Percentiles rank a stretch among this genome's conserved stretches.
These are phyloP conservation scores for Cyberlindnera saturnus DNA, from an alignment of 805 yeast genomes.

Conservation along the genomic window DNA sequence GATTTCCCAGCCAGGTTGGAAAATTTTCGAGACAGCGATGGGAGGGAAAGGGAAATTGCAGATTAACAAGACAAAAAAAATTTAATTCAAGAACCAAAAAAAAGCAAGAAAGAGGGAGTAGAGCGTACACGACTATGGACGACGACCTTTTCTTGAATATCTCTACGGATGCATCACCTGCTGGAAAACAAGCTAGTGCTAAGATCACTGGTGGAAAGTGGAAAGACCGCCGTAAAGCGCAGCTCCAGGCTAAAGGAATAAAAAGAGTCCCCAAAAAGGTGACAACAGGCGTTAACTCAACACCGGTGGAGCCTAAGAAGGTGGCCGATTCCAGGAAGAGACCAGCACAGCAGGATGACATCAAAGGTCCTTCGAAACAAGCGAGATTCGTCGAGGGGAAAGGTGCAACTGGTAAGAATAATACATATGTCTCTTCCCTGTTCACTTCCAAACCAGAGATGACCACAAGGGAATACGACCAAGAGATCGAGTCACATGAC, in stretches of 20 bases:
- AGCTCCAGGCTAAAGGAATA: slow-evolving; percentile 18
- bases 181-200: slow-evolving; percentile 17
- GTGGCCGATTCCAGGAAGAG: slow-evolving; percentile 3
- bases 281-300: slow-evolving; percentile 7
- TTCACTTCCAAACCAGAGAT: slow-evolving; percentile 65
- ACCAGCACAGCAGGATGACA: slow-evolving; percentile 11
- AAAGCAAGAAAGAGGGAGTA: no score
- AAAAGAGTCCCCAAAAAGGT: slow-evolving; percentile 5
- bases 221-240: slow-evolving; percentile 65
- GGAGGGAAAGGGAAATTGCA: not conserved
- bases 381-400: slow-evolving; percentile 40
- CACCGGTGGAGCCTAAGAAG: slow-evolving; percentile 4
- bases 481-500: slow-evolving; percentile 26
- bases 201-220: slow-evolving; percentile 71
- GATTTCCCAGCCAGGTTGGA: not conserved
- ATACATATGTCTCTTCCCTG: slow-evolving; percentile 77
- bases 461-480: slow-evolving; percentile 33
- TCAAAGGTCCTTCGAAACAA: slow-evolving; percentile 28
- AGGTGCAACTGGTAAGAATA: slow-evolving; percentile 47
- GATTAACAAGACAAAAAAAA: not conserved
- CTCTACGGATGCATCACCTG: slow-evolving; percentile 30
- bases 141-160: slow-evolving; percentile 78
- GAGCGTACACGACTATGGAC: slow-evolving; percentile 30
- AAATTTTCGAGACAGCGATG: not conserved
- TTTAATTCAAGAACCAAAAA: no score